phyloP scores from a whole-genome alignment of 2,329 filamentous ascomycete genomes.

The Aureobasidium sp. region DNA sequence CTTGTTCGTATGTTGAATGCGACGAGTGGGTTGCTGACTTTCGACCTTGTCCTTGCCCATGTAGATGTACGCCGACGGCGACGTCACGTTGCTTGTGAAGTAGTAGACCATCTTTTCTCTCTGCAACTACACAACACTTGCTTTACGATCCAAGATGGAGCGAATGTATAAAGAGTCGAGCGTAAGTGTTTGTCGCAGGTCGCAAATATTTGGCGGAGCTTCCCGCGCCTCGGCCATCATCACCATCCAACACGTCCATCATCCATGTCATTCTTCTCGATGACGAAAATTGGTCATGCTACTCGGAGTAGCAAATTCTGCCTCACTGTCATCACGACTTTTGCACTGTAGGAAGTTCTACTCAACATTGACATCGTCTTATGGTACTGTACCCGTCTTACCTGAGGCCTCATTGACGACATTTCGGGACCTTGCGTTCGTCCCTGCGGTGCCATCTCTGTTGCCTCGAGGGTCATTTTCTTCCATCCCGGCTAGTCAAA shows the following conservation, averaged over 20 bases:
- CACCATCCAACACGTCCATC: background rate
- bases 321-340: background rate
- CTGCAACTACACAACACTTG: background rate
- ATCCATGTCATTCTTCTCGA: background rate
- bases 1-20: slow-evolving; percentile 17
- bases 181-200: background rate
- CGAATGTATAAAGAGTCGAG: background rate
- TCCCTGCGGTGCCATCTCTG: slow-evolving; percentile 46
- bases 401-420: slow-evolving; percentile 25
- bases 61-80: slow-evolving; percentile 81
- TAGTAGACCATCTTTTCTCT: slow-evolving; percentile 75
- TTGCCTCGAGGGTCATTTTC: slow-evolving; percentile 40
- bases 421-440: slow-evolving; percentile 51
- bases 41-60: slow-evolving; percentile 99
- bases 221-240: background rate
- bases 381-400: slow-evolving; percentile 22
- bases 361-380: slow-evolving; percentile 8
- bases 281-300: background rate
- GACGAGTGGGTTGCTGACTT: slow-evolving; percentile 53
- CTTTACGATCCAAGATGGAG: background rate
- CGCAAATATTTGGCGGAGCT: slow-evolving; percentile 9
- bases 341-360: slow-evolving; percentile 15
- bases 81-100: slow-evolving; percentile 78
- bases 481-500: slow-evolving; percentile 46
- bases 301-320: background rate